These are phyloP conservation scores for Termitomyces titanicus DNA, from an alignment of 768 basidiomycete genomes.

Conservation along the genomic window DNA sequence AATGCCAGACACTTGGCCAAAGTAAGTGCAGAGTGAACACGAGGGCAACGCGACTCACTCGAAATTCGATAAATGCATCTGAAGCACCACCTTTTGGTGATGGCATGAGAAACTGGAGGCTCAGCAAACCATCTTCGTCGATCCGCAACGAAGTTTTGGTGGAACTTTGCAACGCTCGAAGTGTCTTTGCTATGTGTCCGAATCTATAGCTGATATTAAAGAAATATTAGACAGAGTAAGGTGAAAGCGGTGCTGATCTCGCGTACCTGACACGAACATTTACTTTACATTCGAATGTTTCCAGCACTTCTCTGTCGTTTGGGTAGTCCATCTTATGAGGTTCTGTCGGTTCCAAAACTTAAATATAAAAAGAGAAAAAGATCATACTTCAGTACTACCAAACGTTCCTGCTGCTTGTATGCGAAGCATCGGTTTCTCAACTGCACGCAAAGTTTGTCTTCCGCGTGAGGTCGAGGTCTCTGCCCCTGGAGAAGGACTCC, in stretches of 20 bases:
- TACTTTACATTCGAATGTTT: slow-evolving; percentile 79
- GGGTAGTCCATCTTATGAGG: slow-evolving; percentile 93
- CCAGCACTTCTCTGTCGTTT: slow-evolving; percentile 86
- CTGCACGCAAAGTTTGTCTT: slow-evolving; percentile 22
- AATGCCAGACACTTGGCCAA: slow-evolving; percentile 38
- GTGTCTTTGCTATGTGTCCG: slow-evolving; percentile 65
- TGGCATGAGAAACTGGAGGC: slow-evolving; percentile 88
- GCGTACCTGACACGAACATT: slow-evolving; percentile 67
- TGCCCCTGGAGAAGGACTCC: slow-evolving; percentile 52
- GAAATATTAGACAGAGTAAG: background rate
- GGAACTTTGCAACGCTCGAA: slow-evolving; percentile 76
- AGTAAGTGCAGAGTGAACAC: background rate
- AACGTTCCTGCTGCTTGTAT: slow-evolving; percentile 80
- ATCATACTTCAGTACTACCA: slow-evolving; percentile 76
- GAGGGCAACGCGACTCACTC: slow-evolving; percentile 47
- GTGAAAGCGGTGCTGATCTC: background rate
- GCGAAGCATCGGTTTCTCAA: slow-evolving; percentile 63
- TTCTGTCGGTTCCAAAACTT: background rate
- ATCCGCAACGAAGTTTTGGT: slow-evolving; percentile 89
- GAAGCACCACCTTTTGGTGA: slow-evolving; percentile 36
- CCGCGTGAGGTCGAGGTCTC: slow-evolving; percentile 11
- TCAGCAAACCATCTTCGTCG: slow-evolving; percentile 76
- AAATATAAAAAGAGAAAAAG: background rate
- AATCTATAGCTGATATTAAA: slow-evolving; percentile 69
- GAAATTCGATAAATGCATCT: slow-evolving; percentile 83